Conservation (phyloP, 306 rosid species). For the Malus sylvestris region DNA sequence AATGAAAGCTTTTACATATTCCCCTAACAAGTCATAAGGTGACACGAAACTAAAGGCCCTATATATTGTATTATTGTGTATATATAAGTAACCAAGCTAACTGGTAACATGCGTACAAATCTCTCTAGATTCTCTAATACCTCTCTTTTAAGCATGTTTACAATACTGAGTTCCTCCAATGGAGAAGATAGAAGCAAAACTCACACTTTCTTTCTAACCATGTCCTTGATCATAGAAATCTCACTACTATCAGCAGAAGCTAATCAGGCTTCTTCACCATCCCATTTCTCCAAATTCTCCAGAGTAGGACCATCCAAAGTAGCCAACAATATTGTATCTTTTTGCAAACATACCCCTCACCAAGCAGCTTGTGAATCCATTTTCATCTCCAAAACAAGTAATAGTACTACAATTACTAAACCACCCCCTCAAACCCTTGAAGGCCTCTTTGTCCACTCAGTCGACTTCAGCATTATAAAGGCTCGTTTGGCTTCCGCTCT, state of each 20-base stretch:
- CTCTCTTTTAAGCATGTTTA: background rate
- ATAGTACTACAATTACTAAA: background rate
- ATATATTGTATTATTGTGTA: background rate
- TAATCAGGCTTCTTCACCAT: constrained; percentile 2
- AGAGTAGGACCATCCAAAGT: background rate
- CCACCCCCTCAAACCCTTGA: background rate
- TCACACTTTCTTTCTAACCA: background rate
- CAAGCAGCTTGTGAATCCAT: constrained; percentile 17
- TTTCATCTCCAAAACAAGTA: background rate
- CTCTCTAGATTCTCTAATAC: background rate
- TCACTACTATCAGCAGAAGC: background rate
- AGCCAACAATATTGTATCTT: background rate
- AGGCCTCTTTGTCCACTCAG: constrained; percentile 11
- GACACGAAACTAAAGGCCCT: background rate
- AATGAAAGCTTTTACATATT: background rate
- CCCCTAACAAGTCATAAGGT: constrained; percentile 1
- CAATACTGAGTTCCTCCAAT: background rate
- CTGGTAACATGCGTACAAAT: background rate
- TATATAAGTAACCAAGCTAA: background rate
- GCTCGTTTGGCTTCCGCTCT: constrained; percentile 17
- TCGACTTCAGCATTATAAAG: constrained; percentile 10
- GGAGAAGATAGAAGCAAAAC: background rate
- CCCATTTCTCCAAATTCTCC: constrained; percentile 13
- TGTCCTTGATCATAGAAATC: background rate
- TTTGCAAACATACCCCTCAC: constrained; percentile 18